Evolutionary conservation across 768 basidiomycete genomes (phyloP).

Genomic region (Leccinellum rugosiceps): DNA sequence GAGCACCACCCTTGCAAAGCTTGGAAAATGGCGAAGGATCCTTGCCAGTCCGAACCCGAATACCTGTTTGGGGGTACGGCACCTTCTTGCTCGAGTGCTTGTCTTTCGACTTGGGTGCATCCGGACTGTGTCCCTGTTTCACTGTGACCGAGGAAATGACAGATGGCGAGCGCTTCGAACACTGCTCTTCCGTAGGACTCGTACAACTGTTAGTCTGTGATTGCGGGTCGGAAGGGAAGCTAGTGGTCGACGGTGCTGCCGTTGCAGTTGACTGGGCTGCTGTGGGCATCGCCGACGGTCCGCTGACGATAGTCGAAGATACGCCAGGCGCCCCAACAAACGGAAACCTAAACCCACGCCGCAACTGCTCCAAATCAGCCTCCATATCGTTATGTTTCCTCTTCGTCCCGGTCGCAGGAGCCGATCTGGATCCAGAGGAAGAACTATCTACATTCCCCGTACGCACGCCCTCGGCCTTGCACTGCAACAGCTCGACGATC

Average conservation of each 20-base stretch:
- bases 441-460: conserved; percentile 10
- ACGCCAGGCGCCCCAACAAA: conserved; percentile 38
- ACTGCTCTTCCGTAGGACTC: conserved; percentile 12
- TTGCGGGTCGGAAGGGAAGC: conserved; percentile 1
- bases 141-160: neutral
- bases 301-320: conserved; percentile 8
- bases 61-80: conserved; percentile 42
- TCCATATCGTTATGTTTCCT: conserved; percentile 43
- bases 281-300: neutral
- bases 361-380: conserved; percentile 29
- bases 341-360: conserved; percentile 40
- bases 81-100: conserved; percentile 41
- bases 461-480: conserved; percentile 38
- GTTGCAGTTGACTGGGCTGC: neutral
- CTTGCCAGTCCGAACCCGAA: conserved; percentile 44
- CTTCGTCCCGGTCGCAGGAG: conserved; percentile 26
- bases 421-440: conserved; percentile 21
- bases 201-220: neutral
- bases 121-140: conserved; percentile 11
- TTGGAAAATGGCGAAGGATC: conserved; percentile 24
- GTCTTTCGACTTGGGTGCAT: conserved; percentile 34
- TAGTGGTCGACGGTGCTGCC: neutral
- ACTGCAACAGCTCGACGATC: conserved; percentile 39
- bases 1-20: conserved; percentile 1
- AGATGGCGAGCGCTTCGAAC: conserved; percentile 11